Percentiles rank a stretch among this genome's conserved stretches.
Conservation (phyloP, 768 basidiomycete genomes). For the Dentipellis sp. region DNA sequence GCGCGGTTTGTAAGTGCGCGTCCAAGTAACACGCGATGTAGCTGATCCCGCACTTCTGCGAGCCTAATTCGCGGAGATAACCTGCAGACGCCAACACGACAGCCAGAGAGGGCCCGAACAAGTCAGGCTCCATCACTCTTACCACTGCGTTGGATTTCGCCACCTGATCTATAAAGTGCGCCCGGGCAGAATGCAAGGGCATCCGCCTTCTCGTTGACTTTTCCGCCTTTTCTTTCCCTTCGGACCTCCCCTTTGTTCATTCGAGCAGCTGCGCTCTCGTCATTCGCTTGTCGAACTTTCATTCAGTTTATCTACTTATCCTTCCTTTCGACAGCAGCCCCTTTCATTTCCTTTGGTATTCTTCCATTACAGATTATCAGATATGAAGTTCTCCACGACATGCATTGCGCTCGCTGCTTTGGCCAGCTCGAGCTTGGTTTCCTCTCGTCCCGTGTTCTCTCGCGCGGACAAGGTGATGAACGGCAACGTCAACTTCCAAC, state of each 20-base stretch:
- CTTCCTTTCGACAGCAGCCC: background rate
- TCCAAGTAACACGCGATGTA: too few species aligned
- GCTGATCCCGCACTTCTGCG: too few species aligned
- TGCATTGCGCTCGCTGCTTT: constrained; percentile 1
- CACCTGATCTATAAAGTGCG: too few species aligned
- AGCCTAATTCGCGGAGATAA: too few species aligned
- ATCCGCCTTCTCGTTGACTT: too few species aligned
- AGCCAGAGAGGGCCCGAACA: too few species aligned
- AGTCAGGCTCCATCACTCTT: too few species aligned
- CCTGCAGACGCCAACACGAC: too few species aligned
- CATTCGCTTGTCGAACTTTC: background rate
- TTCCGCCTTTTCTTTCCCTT: too few species aligned
- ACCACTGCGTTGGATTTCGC: too few species aligned
- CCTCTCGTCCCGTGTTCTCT: constrained; percentile 8
- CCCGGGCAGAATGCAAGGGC: too few species aligned
- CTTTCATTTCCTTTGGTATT: constrained; percentile 3
- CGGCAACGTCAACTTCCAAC: constrained; percentile 2
- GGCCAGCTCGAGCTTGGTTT: constrained; percentile 4
- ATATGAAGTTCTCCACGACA: constrained; percentile 15
- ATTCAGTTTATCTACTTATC: background rate
- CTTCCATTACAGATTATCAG: background rate
- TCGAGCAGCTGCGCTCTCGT: constrained; percentile 9
- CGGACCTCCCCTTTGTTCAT: background rate
- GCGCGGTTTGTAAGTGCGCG: background rate
- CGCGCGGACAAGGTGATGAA: constrained; percentile 5